A percentile compares a stretch with the other conserved stretches of the same genome.
phyloP scores from a whole-genome alignment of 441 rosid genomes.

The Gossypium lobatum region DNA sequence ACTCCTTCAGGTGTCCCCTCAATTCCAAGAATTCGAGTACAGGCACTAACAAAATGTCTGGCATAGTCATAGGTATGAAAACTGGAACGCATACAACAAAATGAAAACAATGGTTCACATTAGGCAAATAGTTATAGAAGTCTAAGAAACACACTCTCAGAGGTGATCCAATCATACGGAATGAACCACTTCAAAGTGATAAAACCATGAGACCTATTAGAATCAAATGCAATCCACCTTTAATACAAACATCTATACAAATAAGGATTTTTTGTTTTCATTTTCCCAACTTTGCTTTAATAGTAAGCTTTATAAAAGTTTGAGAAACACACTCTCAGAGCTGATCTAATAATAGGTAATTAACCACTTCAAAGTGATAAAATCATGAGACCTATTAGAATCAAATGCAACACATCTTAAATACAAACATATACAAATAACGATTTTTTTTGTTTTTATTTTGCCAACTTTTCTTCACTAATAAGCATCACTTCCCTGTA shows the following conservation, averaged over 20 bases:
- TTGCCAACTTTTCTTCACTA: slow-evolving; percentile 7
- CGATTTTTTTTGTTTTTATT: background rate
- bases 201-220: background rate
- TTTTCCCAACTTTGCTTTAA: background rate
- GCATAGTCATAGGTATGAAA: slow-evolving; percentile 99
- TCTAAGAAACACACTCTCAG: background rate
- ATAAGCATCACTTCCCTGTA: slow-evolving; percentile 1
- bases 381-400: background rate
- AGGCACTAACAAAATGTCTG: slow-evolving; percentile 98
- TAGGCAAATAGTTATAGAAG: background rate
- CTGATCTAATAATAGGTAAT: background rate
- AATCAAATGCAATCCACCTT: background rate
- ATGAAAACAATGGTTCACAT: background rate
- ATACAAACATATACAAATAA: background rate
- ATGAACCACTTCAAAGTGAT: slow-evolving; percentile 2
- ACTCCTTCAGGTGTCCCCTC: slow-evolving; percentile 99
- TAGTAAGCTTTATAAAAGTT: background rate
- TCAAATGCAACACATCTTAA: slow-evolving; percentile 5
- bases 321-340: background rate
- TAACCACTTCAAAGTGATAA: slow-evolving; percentile 1
- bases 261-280: background rate
- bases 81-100: slow-evolving; percentile 34
- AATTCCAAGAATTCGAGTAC: slow-evolving; percentile 96
- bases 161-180: background rate
- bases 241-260: background rate